Percentiles rank a stretch among this genome's conserved stretches.
These are phyloP conservation scores for Xylaria longipes DNA, from an alignment of 495 filamentous ascomycete genomes.

Conservation along the genomic window DNA sequence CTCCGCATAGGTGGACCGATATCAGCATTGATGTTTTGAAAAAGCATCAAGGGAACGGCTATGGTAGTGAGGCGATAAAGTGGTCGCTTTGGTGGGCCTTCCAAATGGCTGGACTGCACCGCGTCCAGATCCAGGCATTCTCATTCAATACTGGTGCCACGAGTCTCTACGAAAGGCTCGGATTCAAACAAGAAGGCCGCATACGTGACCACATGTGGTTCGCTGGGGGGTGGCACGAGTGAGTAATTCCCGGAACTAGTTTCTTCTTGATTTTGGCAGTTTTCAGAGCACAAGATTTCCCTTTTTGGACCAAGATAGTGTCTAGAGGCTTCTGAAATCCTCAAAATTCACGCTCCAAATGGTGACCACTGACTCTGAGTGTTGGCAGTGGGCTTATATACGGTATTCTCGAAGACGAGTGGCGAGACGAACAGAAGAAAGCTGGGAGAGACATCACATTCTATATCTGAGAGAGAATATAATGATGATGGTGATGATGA, in stretches of 20 bases:
- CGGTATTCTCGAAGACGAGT: conserved; percentile 57
- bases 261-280: too few relatives aligned
- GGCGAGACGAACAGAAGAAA: conserved; percentile 37
- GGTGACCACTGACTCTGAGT: too few relatives aligned
- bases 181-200: conserved; percentile 57
- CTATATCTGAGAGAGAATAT: neutral
- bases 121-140: conserved; percentile 49
- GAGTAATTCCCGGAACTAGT: too few relatives aligned
- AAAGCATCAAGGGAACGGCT: conserved; percentile 54
- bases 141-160: conserved; percentile 53
- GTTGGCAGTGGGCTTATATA: conserved; percentile 43
- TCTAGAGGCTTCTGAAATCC: too few relatives aligned
- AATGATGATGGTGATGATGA: neutral
- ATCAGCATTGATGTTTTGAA: conserved; percentile 50
- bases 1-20: conserved; percentile 51
- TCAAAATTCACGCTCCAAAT: too few relatives aligned
- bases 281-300: too few relatives aligned
- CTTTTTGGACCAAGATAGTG: too few relatives aligned
- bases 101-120: conserved; percentile 51
- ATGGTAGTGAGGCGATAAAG: conserved; percentile 58
- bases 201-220: conserved; percentile 52
- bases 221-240: conserved; percentile 55
- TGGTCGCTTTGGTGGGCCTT: conserved; percentile 61
- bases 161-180: conserved; percentile 53
- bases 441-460: conserved; percentile 24